Conservation (phyloP, 1,284 basidiomycete genomes). For the Erythrobasidium hasegawianum region DNA sequence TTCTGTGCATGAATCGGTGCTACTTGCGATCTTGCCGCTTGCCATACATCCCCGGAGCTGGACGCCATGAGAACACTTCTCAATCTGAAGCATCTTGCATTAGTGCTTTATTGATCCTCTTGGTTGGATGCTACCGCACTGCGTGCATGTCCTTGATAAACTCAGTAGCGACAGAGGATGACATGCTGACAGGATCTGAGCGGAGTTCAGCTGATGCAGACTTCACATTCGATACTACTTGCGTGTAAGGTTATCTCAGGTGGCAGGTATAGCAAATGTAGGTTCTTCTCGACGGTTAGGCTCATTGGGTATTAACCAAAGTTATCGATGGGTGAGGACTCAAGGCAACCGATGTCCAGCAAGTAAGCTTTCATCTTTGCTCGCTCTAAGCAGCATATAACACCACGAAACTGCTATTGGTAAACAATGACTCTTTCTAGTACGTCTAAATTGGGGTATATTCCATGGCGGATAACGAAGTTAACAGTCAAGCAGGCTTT, state of each 20-base stretch:
- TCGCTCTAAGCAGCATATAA: not conserved
- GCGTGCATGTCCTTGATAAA: not conserved
- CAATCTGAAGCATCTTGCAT: not conserved
- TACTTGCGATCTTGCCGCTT: not conserved
- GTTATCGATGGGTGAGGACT: too few relatives aligned
- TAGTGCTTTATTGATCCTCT: too few relatives aligned
- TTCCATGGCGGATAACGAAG: not conserved
- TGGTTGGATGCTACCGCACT: not conserved
- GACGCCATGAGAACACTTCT: conserved; percentile 3
- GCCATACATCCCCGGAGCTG: conserved; percentile 1
- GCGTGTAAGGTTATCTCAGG: too few relatives aligned
- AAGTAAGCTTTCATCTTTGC: too few relatives aligned
- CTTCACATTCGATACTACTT: too few relatives aligned
- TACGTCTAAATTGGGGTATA: not conserved
- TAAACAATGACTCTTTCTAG: conserved; percentile 15
- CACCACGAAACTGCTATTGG: not conserved
- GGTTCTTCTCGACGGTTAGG: too few relatives aligned
- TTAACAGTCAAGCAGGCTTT: too few relatives aligned
- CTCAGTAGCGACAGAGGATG: conserved; percentile 10
- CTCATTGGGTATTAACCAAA: too few relatives aligned
- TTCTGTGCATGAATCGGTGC: conserved; percentile 7
- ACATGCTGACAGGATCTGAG: conserved; percentile 14
- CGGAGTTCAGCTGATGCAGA: too few relatives aligned
- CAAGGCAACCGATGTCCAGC: too few relatives aligned
- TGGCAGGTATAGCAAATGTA: too few relatives aligned